phyloP scores from a whole-genome alignment of 1,139 yeast species.

The Taphrina betulina region DNA sequence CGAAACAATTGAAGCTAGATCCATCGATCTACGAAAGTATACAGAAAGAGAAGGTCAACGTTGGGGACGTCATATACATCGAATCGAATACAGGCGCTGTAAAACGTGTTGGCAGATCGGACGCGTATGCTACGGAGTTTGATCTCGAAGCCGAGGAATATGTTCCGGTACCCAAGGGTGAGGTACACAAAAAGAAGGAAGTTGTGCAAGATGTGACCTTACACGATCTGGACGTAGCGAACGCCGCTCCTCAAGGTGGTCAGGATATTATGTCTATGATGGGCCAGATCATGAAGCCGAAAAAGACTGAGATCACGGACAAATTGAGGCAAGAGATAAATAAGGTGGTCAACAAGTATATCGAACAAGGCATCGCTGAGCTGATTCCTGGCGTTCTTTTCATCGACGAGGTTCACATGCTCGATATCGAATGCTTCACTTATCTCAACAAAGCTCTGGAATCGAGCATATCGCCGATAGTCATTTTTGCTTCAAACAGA shows the following conservation, averaged over 20 bases:
- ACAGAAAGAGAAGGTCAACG: slow-evolving; percentile 89
- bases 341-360: slow-evolving; percentile 91
- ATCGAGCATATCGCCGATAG: slow-evolving; percentile 88
- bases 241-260: slow-evolving; percentile 97
- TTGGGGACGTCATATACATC: slow-evolving; percentile 95
- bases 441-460: slow-evolving; percentile 91
- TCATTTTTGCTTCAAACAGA: slow-evolving; percentile 90
- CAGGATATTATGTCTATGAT: slow-evolving; percentile 97
- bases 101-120: slow-evolving; percentile 95
- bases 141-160: slow-evolving; percentile 98
- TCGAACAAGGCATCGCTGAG: slow-evolving; percentile 98
- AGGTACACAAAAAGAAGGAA: slow-evolving; percentile 96
- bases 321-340: slow-evolving; percentile 90
- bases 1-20: slow-evolving; percentile 85
- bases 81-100: slow-evolving; percentile 98
- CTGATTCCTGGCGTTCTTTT: slow-evolving; percentile 95
- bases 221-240: slow-evolving; percentile 94
- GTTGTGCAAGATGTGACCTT: slow-evolving; percentile 95
- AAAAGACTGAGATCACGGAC: slow-evolving; percentile 97
- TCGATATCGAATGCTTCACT: slow-evolving; percentile 93
- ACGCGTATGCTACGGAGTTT: slow-evolving; percentile 96
- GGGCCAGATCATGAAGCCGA: slow-evolving; percentile 96
- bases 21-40: slow-evolving; percentile 95
- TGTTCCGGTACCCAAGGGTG: slow-evolving; percentile 98
- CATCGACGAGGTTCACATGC: slow-evolving; percentile 97